Percentiles rank a stretch among this genome's conserved stretches.
Evolutionary conservation across 441 rosid species (phyloP).

Genomic region (Aleurites moluccanus): DNA sequence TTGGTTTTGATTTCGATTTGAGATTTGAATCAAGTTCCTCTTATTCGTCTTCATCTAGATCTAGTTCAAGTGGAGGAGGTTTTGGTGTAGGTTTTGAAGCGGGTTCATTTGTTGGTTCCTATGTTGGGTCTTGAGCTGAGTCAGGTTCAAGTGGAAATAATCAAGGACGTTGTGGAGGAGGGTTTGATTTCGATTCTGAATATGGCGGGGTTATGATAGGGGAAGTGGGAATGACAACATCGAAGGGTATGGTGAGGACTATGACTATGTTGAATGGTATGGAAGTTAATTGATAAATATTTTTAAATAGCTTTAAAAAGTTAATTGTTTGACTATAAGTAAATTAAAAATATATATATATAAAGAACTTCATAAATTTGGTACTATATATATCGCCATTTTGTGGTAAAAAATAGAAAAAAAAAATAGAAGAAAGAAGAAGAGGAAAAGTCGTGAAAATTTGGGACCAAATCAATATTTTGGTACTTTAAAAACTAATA

Average conservation of each 20-base stretch:
- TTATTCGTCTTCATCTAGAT: constrained; percentile 25
- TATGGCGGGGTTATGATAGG: constrained; percentile 27
- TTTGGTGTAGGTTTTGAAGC: constrained; percentile 66
- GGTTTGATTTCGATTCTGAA: constrained; percentile 38
- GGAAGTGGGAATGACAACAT: background rate
- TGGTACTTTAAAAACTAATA: too few species aligned
- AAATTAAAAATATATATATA: too few species aligned
- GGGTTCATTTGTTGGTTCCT: constrained; percentile 60
- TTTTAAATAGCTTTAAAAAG: too few species aligned
- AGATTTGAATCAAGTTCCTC: constrained; percentile 35
- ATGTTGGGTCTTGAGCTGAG: constrained; percentile 22
- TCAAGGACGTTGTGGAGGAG: constrained; percentile 11
- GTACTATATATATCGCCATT: too few species aligned
- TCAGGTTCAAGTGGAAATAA: background rate
- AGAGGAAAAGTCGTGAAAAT: too few species aligned
- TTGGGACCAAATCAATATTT: too few species aligned
- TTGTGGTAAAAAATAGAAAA: too few species aligned
- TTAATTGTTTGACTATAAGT: too few species aligned
- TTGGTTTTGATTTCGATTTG: constrained; percentile 34
- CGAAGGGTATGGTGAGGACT: background rate
- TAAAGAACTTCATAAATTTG: too few species aligned
- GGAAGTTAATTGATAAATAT: too few species aligned
- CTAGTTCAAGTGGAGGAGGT: constrained; percentile 32
- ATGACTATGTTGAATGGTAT: background rate
- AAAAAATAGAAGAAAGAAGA: too few species aligned